Conservation (phyloP, 345 rosid genomes). For the Citrus cavaleriei region DNA sequence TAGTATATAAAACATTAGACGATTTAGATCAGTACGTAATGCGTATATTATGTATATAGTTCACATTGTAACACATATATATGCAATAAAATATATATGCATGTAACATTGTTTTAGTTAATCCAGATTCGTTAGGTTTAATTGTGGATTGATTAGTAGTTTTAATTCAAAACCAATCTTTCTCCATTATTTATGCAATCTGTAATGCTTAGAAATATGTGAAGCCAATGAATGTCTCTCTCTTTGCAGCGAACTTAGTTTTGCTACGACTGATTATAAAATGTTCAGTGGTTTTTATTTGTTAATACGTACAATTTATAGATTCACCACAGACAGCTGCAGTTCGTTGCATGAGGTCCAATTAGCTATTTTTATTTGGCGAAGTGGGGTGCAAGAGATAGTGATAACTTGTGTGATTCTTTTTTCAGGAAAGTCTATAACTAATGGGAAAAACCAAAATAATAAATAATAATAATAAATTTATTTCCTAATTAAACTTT, state of each 20-base stretch:
- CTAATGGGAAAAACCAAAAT: no score
- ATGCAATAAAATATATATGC: neutral
- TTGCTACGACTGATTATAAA: neutral
- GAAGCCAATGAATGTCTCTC: neutral
- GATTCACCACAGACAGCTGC: neutral
- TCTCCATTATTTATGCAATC: neutral
- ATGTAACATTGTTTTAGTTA: neutral
- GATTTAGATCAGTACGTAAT: no score
- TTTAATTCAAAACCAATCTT: no score
- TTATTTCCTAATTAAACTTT: no score
- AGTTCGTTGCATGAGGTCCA: conserved; percentile 20
- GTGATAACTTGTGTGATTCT: neutral
- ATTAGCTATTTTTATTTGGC: neutral
- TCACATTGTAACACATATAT: neutral
- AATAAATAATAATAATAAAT: no score
- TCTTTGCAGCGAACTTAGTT: conserved; percentile 18
- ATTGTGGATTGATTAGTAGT: neutral
- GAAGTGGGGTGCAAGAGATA: neutral
- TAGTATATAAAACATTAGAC: neutral
- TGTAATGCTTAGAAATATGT: neutral
- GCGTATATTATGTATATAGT: neutral
- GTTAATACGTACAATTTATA: neutral
- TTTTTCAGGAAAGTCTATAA: no score
- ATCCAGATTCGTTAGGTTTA: neutral
- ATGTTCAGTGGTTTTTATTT: neutral